Percentiles rank a stretch among this genome's conserved stretches.
These are phyloP conservation scores for Pichia deserticola DNA, from an alignment of 805 yeast genomes.

Conservation along the genomic window DNA sequence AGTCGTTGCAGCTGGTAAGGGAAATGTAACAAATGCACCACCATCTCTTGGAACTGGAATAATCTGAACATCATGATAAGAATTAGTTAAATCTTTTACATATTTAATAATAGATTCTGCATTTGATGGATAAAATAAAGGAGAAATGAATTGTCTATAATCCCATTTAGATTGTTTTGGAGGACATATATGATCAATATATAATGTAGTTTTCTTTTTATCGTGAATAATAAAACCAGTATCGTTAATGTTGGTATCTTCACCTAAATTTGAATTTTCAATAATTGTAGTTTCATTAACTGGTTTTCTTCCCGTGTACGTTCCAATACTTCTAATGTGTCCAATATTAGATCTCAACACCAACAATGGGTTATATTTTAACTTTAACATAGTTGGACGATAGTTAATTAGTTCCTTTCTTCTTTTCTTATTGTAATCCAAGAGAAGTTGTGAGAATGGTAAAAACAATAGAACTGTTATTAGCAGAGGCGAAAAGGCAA, in stretches of 20 bases:
- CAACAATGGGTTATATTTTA: no score
- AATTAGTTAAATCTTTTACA: slow-evolving; percentile 32
- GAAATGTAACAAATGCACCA: slow-evolving; percentile 82
- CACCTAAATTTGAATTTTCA: slow-evolving; percentile 43
- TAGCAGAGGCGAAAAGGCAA: no score
- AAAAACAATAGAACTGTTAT: no score
- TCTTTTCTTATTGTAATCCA: no score
- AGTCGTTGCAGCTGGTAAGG: slow-evolving; percentile 42
- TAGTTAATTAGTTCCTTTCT: no score
- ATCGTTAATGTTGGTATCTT: slow-evolving; percentile 43
- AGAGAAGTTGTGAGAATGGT: no score
- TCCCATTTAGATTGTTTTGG: slow-evolving; percentile 35
- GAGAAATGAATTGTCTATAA: slow-evolving; percentile 36
- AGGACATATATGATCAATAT: slow-evolving; percentile 51
- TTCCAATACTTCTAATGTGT: neutral
- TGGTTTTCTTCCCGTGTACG: slow-evolving; percentile 4
- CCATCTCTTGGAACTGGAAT: slow-evolving; percentile 79
- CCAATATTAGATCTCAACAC: no score
- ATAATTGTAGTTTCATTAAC: slow-evolving; percentile 25
- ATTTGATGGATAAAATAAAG: slow-evolving; percentile 32
- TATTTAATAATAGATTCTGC: slow-evolving; percentile 27
- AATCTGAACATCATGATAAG: slow-evolving; percentile 37
- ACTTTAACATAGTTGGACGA: no score
- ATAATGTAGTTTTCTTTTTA: slow-evolving; percentile 43
- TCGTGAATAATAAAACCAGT: slow-evolving; percentile 52